phyloP scores from a whole-genome alignment of 2,329 filamentous ascomycete species.

The Helminthosporium solani region DNA sequence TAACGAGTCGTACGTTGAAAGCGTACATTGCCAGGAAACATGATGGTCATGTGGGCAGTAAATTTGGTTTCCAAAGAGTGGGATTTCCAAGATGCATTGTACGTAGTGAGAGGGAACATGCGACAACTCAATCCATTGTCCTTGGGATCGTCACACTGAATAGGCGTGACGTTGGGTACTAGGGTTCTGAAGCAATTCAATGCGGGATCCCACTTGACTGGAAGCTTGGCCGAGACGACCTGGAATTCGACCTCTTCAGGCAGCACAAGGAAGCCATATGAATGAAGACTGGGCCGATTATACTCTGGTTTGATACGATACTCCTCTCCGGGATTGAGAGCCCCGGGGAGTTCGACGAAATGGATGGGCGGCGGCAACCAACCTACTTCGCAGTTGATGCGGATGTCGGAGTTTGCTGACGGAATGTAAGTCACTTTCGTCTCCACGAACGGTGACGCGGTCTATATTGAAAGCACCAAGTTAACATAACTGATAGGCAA shows the following conservation, averaged over 20 bases:
- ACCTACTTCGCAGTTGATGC: constrained; percentile 18
- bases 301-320: constrained; percentile 25
- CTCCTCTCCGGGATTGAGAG: constrained; percentile 13
- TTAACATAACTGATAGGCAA: constrained; percentile 4
- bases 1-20: constrained; percentile 36
- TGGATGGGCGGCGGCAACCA: constrained; percentile 25
- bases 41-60: constrained; percentile 13
- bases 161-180: constrained; percentile 6
- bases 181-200: constrained; percentile 21
- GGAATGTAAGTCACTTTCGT: constrained; percentile 1
- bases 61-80: constrained; percentile 16
- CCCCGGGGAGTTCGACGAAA: constrained; percentile 18
- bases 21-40: constrained; percentile 27
- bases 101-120: neutral
- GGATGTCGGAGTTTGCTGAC: constrained; percentile 8
- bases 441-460: neutral
- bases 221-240: constrained; percentile 14
- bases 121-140: too few species aligned
- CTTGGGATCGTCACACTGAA: neutral
- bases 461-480: neutral
- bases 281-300: constrained; percentile 6
- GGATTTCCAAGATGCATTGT: neutral
- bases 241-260: constrained; percentile 1
- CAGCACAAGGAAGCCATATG: neutral
- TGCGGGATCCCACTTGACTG: constrained; percentile 22